phyloP scores from a whole-genome alignment of 495 filamentous ascomycete genomes.

The Hypomontagnella monticulosa region DNA sequence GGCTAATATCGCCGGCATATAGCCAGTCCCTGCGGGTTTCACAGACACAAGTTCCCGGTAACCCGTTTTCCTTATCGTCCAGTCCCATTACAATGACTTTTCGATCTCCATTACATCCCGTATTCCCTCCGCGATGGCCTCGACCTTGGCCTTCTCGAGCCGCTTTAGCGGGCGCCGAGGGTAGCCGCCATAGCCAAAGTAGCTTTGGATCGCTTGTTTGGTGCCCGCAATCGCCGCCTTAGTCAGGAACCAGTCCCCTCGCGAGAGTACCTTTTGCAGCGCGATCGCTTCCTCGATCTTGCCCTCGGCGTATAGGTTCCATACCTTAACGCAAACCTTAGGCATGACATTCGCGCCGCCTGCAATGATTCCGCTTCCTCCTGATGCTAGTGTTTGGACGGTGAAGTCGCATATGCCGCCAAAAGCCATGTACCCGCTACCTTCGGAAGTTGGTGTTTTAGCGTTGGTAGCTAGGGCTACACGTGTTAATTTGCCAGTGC shows the following conservation, averaged over 20 bases:
- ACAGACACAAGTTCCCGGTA: conserved; percentile 30
- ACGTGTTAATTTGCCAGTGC: conserved; percentile 86
- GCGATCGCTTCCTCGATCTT: conserved; percentile 77
- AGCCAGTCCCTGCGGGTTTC: conserved; percentile 36
- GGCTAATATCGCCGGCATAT: conserved; percentile 41
- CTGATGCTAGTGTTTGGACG: conserved; percentile 80
- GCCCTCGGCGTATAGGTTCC: conserved; percentile 77
- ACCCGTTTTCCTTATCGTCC: conserved; percentile 33
- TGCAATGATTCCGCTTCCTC: conserved; percentile 85
- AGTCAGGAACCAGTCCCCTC: conserved; percentile 86
- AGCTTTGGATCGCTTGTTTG: conserved; percentile 83
- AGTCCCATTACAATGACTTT: conserved; percentile 56
- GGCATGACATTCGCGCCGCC: conserved; percentile 89
- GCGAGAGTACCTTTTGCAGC: conserved; percentile 75
- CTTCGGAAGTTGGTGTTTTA: conserved; percentile 70
- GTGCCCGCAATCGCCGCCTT: conserved; percentile 88
- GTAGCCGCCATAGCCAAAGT: conserved; percentile 85
- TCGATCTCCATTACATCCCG: conserved; percentile 71
- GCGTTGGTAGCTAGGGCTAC: conserved; percentile 81
- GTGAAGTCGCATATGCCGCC: conserved; percentile 91
- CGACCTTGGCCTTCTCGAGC: conserved; percentile 67
- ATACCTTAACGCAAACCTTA: conserved; percentile 83
- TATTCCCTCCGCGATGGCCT: conserved; percentile 75
- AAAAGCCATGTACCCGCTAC: conserved; percentile 83
- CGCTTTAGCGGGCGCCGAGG: conserved; percentile 78